Percentiles rank a stretch among this genome's conserved stretches.
Conservation (phyloP, 331 rosid genomes). For the Rhamnella rubrinervis region DNA sequence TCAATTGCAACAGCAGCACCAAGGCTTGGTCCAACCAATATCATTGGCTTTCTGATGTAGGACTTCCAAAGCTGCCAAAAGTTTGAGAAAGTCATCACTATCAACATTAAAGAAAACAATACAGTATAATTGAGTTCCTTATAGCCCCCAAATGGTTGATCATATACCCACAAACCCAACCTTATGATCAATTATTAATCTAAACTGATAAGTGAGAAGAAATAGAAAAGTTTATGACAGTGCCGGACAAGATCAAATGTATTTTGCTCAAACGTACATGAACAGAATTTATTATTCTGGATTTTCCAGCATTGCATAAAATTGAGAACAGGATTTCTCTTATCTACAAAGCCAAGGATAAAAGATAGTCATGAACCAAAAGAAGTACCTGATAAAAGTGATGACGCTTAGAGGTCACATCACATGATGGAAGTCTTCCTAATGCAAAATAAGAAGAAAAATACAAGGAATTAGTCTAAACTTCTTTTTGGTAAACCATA, state of each 20-base stretch:
- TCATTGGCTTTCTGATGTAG: slow-evolving; percentile 73
- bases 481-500: slow-evolving; percentile 1
- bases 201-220: background rate
- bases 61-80: slow-evolving; percentile 76
- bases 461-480: background rate
- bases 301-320: background rate
- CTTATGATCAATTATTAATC: background rate
- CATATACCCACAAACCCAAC: background rate
- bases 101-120: slow-evolving; percentile 12
- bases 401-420: slow-evolving; percentile 71
- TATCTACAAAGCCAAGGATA: background rate
- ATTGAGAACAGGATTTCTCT: background rate
- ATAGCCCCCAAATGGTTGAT: background rate
- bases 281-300: background rate
- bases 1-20: slow-evolving; percentile 98
- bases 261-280: background rate
- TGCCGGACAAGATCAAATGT: background rate
- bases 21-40: slow-evolving; percentile 93
- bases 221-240: background rate
- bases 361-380: slow-evolving; percentile 9
- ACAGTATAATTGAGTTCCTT: background rate
- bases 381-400: slow-evolving; percentile 79
- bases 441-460: slow-evolving; percentile 14
- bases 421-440: slow-evolving; percentile 72
- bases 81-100: slow-evolving; percentile 21